phyloP scores from a whole-genome alignment of 768 basidiomycete species.

The Paxillus involutus region DNA sequence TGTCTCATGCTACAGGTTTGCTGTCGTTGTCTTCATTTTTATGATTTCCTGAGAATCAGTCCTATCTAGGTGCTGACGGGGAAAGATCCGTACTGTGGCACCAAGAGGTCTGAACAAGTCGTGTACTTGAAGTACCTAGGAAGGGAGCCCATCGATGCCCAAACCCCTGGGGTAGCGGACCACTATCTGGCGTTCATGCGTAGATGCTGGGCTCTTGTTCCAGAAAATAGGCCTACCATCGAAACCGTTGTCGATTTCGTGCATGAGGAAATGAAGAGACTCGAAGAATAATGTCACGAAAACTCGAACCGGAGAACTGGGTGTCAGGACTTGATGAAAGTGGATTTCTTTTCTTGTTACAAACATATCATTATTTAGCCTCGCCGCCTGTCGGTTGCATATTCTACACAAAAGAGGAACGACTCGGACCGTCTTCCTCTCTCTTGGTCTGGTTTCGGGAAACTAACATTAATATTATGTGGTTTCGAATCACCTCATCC shows the following conservation, averaged over 20 bases:
- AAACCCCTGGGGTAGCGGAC: conserved; percentile 5
- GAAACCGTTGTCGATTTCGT: conserved; percentile 1
- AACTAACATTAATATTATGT: too few relatives aligned
- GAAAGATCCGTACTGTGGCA: conserved; percentile 6
- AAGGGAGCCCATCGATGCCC: conserved; percentile 11
- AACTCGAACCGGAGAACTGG: too few relatives aligned
- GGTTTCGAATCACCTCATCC: too few relatives aligned
- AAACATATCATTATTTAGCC: too few relatives aligned
- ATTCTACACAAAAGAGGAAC: too few relatives aligned
- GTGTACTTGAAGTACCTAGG: conserved; percentile 13
- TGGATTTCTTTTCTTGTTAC: too few relatives aligned
- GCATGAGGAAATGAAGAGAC: too few relatives aligned
- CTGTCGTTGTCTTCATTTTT: background rate
- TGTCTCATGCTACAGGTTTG: conserved; percentile 17
- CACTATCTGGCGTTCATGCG: conserved; percentile 6
- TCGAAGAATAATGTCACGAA: too few relatives aligned
- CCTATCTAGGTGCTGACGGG: conserved; percentile 7
- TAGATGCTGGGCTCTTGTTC: conserved; percentile 9
- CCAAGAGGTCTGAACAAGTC: conserved; percentile 9
- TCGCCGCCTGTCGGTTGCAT: too few relatives aligned
- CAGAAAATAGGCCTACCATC: conserved; percentile 10
- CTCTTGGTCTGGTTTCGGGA: too few relatives aligned
- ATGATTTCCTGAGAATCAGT: background rate
- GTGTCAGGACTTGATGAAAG: too few relatives aligned
- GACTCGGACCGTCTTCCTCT: too few relatives aligned